Conservation (phyloP, 495 filamentous ascomycete genomes). For the Xylaria palmicola region DNA sequence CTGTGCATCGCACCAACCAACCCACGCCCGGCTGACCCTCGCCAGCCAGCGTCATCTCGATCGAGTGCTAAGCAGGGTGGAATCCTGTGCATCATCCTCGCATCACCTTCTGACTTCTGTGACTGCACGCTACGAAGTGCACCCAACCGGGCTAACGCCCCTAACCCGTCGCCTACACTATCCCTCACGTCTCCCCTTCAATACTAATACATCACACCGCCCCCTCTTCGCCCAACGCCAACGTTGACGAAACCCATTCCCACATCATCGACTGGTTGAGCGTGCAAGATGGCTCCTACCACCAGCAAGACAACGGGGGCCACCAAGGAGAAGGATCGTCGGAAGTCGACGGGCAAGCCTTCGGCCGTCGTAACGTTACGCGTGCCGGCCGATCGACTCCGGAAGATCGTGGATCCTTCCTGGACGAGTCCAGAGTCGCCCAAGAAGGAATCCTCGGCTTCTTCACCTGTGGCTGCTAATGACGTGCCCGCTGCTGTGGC, state of each 20-base stretch:
- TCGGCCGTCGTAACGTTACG: conserved; percentile 38
- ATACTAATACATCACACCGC: conserved; percentile 11
- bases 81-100: conserved; percentile 27
- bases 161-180: conserved; percentile 6
- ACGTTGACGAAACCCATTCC: background rate
- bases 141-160: background rate
- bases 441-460: conserved; percentile 28
- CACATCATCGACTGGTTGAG: conserved; percentile 18
- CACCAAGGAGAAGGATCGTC: conserved; percentile 51
- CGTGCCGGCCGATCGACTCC: conserved; percentile 38
- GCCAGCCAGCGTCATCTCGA: conserved; percentile 5
- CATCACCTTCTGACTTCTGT: conserved; percentile 25
- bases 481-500: conserved; percentile 19
- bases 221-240: conserved; percentile 2
- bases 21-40: conserved; percentile 7
- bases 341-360: conserved; percentile 38
- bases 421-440: conserved; percentile 45
- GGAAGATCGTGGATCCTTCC: conserved; percentile 43
- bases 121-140: conserved; percentile 9
- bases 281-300: conserved; percentile 40
- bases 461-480: conserved; percentile 19
- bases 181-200: conserved; percentile 15
- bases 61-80: conserved; percentile 9
- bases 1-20: conserved; percentile 13
- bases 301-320: conserved; percentile 38